phyloP scores from a whole-genome alignment of 2,329 filamentous ascomycete species.

The Apiospora aurea region DNA sequence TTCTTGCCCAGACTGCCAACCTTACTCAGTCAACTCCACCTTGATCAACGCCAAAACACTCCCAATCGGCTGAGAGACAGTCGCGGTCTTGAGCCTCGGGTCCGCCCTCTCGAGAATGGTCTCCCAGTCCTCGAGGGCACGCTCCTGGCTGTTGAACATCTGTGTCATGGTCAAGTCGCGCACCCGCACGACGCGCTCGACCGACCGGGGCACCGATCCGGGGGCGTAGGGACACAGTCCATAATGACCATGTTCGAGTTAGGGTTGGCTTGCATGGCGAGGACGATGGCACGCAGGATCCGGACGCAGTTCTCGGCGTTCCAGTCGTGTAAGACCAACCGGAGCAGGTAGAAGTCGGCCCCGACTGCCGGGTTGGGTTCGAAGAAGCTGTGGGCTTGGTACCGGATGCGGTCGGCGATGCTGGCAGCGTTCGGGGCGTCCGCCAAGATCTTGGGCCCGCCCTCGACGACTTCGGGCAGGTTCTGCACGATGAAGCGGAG shows the following conservation, averaged over 20 bases:
- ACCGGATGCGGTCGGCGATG: neutral
- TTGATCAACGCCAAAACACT: neutral
- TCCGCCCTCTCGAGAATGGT: slow-evolving; percentile 37
- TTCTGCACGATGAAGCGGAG: slow-evolving; percentile 37
- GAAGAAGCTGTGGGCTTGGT: slow-evolving; percentile 3
- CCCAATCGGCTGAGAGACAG: neutral
- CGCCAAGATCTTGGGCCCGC: neutral
- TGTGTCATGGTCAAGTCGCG: slow-evolving; percentile 46
- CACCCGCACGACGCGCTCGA: slow-evolving; percentile 38
- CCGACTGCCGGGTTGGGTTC: neutral
- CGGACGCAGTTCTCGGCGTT: neutral
- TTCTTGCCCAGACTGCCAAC: neutral
- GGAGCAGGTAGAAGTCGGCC: neutral
- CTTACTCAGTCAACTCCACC: neutral
- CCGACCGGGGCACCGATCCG: slow-evolving; percentile 33
- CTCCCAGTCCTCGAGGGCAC: slow-evolving; percentile 44
- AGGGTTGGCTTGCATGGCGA: neutral
- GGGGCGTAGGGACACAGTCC: slow-evolving; percentile 41
- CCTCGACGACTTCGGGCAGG: slow-evolving; percentile 2
- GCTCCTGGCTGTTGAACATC: slow-evolving; percentile 44
- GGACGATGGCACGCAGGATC: neutral
- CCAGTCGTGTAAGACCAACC: neutral
- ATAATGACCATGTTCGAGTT: slow-evolving; percentile 35
- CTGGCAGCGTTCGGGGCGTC: neutral
- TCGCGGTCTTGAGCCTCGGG: neutral